These are phyloP conservation scores for Agaricus subrufescens DNA, from an alignment of 768 basidiomycete genomes.

Conservation along the genomic window DNA sequence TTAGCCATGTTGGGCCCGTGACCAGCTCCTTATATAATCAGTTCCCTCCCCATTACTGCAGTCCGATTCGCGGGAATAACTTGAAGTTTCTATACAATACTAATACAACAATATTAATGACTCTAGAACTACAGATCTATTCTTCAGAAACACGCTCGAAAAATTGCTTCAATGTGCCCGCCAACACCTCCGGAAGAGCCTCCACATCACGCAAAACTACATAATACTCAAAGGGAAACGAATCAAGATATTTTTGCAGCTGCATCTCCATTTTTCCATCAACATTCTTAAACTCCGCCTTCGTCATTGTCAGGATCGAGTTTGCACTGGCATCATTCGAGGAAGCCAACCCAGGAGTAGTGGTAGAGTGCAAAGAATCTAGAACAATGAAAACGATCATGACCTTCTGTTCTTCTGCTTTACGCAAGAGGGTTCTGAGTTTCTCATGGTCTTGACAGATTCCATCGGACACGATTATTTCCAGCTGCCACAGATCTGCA, in stretches of 20 bases:
- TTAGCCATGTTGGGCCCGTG: too few species aligned
- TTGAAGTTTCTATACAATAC: too few species aligned
- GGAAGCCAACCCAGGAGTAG: slow-evolving; percentile 13
- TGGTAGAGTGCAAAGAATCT: slow-evolving; percentile 67
- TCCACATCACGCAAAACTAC: slow-evolving; percentile 90
- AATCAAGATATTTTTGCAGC: slow-evolving; percentile 86
- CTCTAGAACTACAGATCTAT: slow-evolving; percentile 23
- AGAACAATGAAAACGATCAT: slow-evolving; percentile 96
- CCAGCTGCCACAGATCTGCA: slow-evolving; percentile 91
- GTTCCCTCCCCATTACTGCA: too few species aligned
- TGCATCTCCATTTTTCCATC: slow-evolving; percentile 83
- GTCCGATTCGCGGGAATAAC: too few species aligned
- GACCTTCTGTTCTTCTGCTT: slow-evolving; percentile 84
- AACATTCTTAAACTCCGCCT: slow-evolving; percentile 80
- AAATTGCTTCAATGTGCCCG: slow-evolving; percentile 87
- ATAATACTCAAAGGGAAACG: slow-evolving; percentile 98
- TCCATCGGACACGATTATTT: slow-evolving; percentile 99
- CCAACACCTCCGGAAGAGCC: slow-evolving; percentile 84
- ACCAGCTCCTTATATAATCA: too few species aligned
- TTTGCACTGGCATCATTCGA: slow-evolving; percentile 34
- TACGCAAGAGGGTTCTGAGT: slow-evolving; percentile 72
- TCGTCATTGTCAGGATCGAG: slow-evolving; percentile 92
- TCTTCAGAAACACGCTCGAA: slow-evolving; percentile 81
- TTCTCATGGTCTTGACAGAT: slow-evolving; percentile 94
- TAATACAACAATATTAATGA: background rate